Evolutionary conservation across 345 rosid genomes (phyloP).

Genomic region (Noccaea bulbosa): DNA sequence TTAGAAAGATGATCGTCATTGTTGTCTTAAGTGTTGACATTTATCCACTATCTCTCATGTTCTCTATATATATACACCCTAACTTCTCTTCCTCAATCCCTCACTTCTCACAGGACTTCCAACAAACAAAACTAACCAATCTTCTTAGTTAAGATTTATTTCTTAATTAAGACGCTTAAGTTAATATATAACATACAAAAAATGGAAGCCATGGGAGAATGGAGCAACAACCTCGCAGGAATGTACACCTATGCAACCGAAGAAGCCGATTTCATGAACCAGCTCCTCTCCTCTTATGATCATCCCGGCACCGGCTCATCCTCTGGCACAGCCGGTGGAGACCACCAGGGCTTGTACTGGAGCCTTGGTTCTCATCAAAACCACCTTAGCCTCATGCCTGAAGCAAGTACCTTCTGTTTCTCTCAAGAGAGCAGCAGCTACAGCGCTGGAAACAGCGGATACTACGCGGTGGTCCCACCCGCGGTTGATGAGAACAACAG

Average conservation of each 20-base stretch:
- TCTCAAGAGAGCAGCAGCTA: slow-evolving; percentile 52
- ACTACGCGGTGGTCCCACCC: slow-evolving; percentile 34
- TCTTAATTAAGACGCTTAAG: slow-evolving; percentile 31
- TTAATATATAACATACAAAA: slow-evolving; percentile 2
- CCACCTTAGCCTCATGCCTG: slow-evolving; percentile 36
- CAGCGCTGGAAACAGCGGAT: slow-evolving; percentile 40
- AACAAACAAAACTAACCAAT: slow-evolving; percentile 31
- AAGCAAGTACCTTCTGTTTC: slow-evolving; percentile 39
- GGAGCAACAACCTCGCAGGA: slow-evolving; percentile 64
- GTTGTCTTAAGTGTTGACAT: slow-evolving; percentile 38
- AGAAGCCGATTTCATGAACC: slow-evolving; percentile 82
- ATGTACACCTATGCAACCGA: slow-evolving; percentile 57
- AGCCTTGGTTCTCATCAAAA: slow-evolving; percentile 34
- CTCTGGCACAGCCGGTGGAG: slow-evolving; percentile 41
- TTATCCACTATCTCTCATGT: slow-evolving; percentile 42
- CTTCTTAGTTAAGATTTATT: slow-evolving; percentile 28
- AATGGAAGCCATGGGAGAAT: slow-evolving; percentile 72
- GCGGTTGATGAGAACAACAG: slow-evolving; percentile 43
- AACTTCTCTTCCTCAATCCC: slow-evolving; percentile 33
- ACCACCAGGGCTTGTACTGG: slow-evolving; percentile 48
- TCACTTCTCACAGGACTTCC: slow-evolving; percentile 38
- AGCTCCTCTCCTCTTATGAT: slow-evolving; percentile 55
- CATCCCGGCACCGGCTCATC: slow-evolving; percentile 40
- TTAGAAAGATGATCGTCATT: slow-evolving; percentile 26
- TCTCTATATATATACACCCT: slow-evolving; percentile 42